These are phyloP conservation scores for Phytopythium sindhum DNA, from an alignment of 352 stramenopile genomes.

Conservation along the genomic window DNA sequence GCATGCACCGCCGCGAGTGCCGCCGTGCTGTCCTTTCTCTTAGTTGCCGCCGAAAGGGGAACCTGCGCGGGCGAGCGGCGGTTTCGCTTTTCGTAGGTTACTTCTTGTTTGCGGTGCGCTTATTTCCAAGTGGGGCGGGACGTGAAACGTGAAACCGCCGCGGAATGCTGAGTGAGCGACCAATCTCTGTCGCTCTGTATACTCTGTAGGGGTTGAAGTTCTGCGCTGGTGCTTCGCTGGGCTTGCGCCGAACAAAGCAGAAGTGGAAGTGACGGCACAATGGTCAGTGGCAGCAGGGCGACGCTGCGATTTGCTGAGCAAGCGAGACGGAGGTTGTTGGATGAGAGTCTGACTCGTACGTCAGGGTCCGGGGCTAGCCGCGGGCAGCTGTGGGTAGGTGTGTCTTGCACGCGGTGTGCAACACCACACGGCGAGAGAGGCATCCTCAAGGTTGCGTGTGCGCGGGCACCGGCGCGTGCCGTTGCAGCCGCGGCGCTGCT, in stretches of 20 bases:
- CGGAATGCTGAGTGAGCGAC: too few relatives aligned
- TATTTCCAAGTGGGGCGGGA: too few relatives aligned
- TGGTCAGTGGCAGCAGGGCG: background rate
- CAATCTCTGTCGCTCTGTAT: too few relatives aligned
- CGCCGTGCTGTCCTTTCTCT: background rate
- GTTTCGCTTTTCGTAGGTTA: too few relatives aligned
- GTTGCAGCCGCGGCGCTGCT: background rate
- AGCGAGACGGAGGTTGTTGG: background rate
- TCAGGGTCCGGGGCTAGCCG: too few relatives aligned
- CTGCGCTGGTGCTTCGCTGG: background rate
- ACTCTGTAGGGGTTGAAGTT: background rate
- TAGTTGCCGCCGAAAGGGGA: background rate
- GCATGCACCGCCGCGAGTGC: too few relatives aligned
- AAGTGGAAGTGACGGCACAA: background rate
- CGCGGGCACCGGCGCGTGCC: background rate
- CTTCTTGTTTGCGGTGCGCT: too few relatives aligned
- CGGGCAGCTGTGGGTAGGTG: too few relatives aligned
- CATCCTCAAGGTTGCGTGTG: constrained; percentile 1
- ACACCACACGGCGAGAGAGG: background rate
- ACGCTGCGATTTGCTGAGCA: background rate
- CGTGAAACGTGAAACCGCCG: background rate
- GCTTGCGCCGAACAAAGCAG: background rate
- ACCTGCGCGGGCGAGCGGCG: too few relatives aligned
- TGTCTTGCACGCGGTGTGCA: background rate
- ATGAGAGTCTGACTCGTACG: background rate